phyloP scores from a whole-genome alignment of 305 asterid genomes.

The Stenogyne calaminthoides region DNA sequence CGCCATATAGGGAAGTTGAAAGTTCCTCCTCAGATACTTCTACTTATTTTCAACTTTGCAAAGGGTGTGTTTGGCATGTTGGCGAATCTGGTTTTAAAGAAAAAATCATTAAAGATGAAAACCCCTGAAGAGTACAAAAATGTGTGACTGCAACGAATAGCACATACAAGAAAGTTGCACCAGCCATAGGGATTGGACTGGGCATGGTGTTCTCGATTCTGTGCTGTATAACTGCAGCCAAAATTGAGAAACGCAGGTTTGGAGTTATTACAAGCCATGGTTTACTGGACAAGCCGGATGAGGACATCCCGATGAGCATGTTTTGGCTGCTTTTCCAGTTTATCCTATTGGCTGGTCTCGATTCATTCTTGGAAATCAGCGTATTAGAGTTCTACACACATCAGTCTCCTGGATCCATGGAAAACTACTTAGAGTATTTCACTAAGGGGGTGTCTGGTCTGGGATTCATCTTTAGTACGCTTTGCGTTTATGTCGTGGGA shows the following conservation, averaged over 20 bases:
- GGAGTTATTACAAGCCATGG: conserved; percentile 25
- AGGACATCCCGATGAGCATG: conserved; percentile 38
- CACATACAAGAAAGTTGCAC: background rate
- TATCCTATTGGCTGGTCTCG: conserved; percentile 40
- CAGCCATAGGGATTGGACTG: conserved; percentile 23
- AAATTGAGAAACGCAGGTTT: conserved; percentile 26
- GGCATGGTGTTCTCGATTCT: conserved; percentile 31
- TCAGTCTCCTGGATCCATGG: conserved; percentile 35
- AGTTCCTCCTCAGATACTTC: conserved; percentile 41
- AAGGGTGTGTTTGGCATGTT: background rate
- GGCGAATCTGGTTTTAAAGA: background rate
- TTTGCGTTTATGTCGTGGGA: conserved; percentile 23
- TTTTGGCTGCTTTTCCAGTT: conserved; percentile 47
- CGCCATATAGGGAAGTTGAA: conserved; percentile 36
- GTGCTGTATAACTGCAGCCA: conserved; percentile 34
- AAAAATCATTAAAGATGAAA: background rate
- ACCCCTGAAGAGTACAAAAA: background rate
- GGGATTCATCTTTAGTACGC: conserved; percentile 40
- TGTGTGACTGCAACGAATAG: background rate
- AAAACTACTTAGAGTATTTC: conserved; percentile 29
- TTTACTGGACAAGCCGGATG: conserved; percentile 28
- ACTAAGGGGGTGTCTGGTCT: conserved; percentile 39
- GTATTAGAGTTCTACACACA: conserved; percentile 22
- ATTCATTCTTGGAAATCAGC: conserved; percentile 33
- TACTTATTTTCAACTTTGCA: background rate